Evolutionary conservation across 139 green algal species (phyloP), one percentile per base, ranked within the genome.

Genomic region (Asterochloris erici): DNA sequence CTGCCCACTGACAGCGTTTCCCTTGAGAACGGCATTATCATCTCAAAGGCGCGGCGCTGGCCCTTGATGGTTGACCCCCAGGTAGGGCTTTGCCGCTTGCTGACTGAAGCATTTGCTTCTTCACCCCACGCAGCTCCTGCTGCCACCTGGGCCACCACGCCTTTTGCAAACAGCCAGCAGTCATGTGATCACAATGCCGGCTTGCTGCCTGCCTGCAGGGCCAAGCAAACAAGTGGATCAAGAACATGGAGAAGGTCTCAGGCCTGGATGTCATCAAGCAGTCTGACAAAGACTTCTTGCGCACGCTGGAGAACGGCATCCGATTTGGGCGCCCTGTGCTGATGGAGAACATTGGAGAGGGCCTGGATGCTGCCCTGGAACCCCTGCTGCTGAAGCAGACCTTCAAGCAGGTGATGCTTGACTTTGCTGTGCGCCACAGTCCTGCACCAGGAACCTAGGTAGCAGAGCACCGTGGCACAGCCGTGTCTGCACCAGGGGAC

Each of bases 1-100:
- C 68, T 83, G 79, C 79, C 79, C 11, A 83, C 29, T 24, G 79
- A 83, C 14, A 26, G 19, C n/a, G 73, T 60, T 19, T 77, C 68
- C 11, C 14, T 83, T 23, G 79, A 83, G 38, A 83, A 83, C 24
- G 79, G 68, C 68, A 83, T 83, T 21, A 68, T 77, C 27, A 26
- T 77, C 17, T 68, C 68, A 16, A 64, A 77, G 15, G 68, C 47
- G 13, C 68, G 60, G 15, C 79, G 79, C 79, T 77, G 68, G 79
- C 79, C 79, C 14, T 68, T 83, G 66, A 83, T 83, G 79, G 63
- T 83, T 47, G 79, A 83, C 69, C 79, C 79, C 38, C 79, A 83
- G 84, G 84, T 74, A 63, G 0, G 74, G 21, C 38, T 6, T 54
- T 54, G 38, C 38, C 6, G 38, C 38, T 10, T 54, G 38, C 38